phyloP scores from a whole-genome alignment of 495 filamentous ascomycete species.

The Evansstolkia leycettana region DNA sequence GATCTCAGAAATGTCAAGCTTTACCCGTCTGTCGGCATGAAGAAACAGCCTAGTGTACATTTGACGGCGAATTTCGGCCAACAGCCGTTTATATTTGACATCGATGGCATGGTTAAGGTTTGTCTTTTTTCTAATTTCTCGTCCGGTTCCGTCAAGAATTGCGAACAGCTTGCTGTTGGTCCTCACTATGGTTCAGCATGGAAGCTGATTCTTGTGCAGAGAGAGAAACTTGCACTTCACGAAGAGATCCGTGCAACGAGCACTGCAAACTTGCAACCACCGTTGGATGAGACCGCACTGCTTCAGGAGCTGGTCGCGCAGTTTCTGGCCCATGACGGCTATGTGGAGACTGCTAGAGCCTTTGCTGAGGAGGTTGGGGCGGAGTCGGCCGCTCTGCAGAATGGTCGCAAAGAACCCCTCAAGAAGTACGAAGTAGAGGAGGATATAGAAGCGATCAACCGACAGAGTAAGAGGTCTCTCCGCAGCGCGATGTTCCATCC shows the following conservation, averaged over 20 bases:
- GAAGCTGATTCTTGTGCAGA: slow-evolving; percentile 20
- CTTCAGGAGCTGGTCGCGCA: slow-evolving; percentile 78
- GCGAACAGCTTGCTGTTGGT: too few species aligned
- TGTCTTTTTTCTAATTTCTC: slow-evolving; percentile 2
- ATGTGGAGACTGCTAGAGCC: slow-evolving; percentile 83
- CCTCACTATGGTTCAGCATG: too few species aligned
- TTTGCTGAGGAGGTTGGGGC: slow-evolving; percentile 74
- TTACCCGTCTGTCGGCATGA: slow-evolving; percentile 90
- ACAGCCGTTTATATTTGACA: slow-evolving; percentile 80
- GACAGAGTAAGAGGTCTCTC: slow-evolving; percentile 53
- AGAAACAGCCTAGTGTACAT: slow-evolving; percentile 66
- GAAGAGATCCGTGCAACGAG: slow-evolving; percentile 41
- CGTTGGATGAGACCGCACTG: slow-evolving; percentile 59
- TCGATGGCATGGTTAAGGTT: slow-evolving; percentile 77
- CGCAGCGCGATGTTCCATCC: not conserved
- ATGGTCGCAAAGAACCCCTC: slow-evolving; percentile 37
- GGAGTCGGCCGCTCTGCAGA: slow-evolving; percentile 53
- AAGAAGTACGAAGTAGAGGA: slow-evolving; percentile 65
- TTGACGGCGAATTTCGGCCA: slow-evolving; percentile 88
- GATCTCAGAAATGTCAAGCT: slow-evolving; percentile 58
- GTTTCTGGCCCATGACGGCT: slow-evolving; percentile 90
- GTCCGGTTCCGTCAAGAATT: too few species aligned
- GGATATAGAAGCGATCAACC: slow-evolving; percentile 74
- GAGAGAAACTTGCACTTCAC: slow-evolving; percentile 47
- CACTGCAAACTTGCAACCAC: slow-evolving; percentile 47